phyloP scores from a whole-genome alignment of 1,284 basidiomycete species.

The Lentinula novae-zelandiae region DNA sequence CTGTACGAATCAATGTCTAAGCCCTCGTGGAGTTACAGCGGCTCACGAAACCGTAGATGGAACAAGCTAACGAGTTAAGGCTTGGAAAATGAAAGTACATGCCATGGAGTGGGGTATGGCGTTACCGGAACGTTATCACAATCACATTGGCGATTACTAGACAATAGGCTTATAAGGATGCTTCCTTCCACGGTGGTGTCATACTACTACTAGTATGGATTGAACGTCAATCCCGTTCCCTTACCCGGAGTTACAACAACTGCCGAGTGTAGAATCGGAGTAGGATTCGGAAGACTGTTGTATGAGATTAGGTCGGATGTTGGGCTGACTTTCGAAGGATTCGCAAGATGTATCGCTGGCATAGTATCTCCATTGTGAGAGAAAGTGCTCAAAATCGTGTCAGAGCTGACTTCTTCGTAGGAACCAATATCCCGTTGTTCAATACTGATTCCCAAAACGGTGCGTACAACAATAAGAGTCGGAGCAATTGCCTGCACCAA shows the following conservation, averaged over 20 bases:
- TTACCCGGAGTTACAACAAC: neutral
- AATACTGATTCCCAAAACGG: neutral
- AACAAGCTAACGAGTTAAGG: too few species aligned
- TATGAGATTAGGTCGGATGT: neutral
- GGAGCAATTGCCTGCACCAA: neutral
- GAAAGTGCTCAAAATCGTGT: neutral
- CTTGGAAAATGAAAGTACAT: too few species aligned
- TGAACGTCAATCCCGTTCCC: neutral
- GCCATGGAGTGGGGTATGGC: too few species aligned
- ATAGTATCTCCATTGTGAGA: neutral
- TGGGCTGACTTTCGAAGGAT: neutral
- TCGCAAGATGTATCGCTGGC: too few species aligned
- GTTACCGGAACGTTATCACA: too few species aligned
- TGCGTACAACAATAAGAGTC: neutral
- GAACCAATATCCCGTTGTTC: neutral
- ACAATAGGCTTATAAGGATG: too few species aligned
- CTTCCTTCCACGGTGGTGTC: too few species aligned
- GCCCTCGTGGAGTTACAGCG: too few species aligned
- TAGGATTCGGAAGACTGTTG: neutral
- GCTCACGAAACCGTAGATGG: too few species aligned
- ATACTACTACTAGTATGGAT: neutral
- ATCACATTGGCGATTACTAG: too few species aligned
- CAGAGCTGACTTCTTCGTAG: neutral
- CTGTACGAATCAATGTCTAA: too few species aligned
- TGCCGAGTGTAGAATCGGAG: neutral